phyloP scores from a whole-genome alignment of 129 eudicot genomes.

The Saposhnikovia divaricata region DNA sequence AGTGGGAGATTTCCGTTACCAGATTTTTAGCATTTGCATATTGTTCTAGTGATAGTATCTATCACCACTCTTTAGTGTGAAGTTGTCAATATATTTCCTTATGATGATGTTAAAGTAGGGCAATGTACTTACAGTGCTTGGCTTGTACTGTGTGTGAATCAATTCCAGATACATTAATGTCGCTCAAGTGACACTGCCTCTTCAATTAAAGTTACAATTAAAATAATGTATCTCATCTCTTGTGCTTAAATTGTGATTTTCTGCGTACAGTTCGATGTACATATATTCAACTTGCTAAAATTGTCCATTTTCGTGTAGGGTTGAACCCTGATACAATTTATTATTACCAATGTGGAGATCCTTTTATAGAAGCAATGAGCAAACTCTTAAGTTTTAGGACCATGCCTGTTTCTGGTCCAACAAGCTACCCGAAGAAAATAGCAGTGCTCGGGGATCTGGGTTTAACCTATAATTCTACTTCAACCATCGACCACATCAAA shows the following conservation, averaged over 20 bases:
- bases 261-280: neutral
- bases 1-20: neutral
- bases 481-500: constrained; percentile 63
- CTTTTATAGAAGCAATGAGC: constrained; percentile 66
- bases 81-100: neutral
- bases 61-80: neutral
- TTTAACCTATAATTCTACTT: constrained; percentile 78
- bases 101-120: neutral
- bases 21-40: neutral
- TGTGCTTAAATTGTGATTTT: neutral
- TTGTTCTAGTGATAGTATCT: neutral
- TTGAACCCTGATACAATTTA: constrained; percentile 52
- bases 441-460: constrained; percentile 88
- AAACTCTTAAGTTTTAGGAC: constrained; percentile 52
- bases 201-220: neutral
- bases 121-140: neutral
- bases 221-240: neutral
- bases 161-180: neutral
- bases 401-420: constrained; percentile 64
- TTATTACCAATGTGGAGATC: constrained; percentile 86
- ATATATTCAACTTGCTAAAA: neutral
- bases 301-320: constrained; percentile 27
- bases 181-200: neutral
- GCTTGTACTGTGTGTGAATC: neutral
- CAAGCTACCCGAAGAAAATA: constrained; percentile 56